These are phyloP conservation scores for Ophiostoma sp. DNA, from an alignment of 2,329 filamentous ascomycete species.

Conservation along the genomic window DNA sequence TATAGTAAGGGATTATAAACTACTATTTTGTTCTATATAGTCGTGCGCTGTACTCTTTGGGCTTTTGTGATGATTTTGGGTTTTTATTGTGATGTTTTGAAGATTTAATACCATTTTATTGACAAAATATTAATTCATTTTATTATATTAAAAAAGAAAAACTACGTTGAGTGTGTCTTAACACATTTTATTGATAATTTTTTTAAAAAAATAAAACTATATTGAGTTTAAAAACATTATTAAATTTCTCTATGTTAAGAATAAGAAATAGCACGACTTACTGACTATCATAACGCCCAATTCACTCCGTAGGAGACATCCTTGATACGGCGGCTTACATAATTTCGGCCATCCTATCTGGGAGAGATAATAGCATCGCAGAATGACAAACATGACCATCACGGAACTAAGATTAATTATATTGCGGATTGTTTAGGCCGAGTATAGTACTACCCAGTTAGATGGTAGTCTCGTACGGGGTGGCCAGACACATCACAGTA, in stretches of 20 bases:
- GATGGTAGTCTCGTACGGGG: not conserved
- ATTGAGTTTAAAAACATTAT: too few species aligned
- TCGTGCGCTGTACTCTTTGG: not conserved
- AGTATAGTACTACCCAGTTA: not conserved
- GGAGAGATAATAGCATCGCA: not conserved
- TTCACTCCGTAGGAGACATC: too few species aligned
- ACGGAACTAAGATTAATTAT: not conserved
- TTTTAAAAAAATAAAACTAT: too few species aligned
- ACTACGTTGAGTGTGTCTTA: too few species aligned
- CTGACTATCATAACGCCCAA: too few species aligned
- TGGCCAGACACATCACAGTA: not conserved
- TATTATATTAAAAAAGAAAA: too few species aligned
- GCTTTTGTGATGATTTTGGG: not conserved
- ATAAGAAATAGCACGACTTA: too few species aligned
- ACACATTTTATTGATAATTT: too few species aligned
- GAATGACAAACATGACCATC: not conserved
- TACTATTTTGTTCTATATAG: conserved; percentile 1
- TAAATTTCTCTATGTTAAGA: too few species aligned
- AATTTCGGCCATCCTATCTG: not conserved
- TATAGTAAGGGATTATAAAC: conserved; percentile 7
- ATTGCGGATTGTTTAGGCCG: not conserved
- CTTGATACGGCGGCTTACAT: not conserved
- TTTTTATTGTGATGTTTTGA: too few species aligned
- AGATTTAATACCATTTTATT: too few species aligned
- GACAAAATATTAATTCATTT: too few species aligned